Percentiles rank a stretch among this genome's conserved stretches.
These are phyloP conservation scores for Parathielavia hyrcaniae DNA, from an alignment of 495 filamentous ascomycete genomes.

Conservation along the genomic window DNA sequence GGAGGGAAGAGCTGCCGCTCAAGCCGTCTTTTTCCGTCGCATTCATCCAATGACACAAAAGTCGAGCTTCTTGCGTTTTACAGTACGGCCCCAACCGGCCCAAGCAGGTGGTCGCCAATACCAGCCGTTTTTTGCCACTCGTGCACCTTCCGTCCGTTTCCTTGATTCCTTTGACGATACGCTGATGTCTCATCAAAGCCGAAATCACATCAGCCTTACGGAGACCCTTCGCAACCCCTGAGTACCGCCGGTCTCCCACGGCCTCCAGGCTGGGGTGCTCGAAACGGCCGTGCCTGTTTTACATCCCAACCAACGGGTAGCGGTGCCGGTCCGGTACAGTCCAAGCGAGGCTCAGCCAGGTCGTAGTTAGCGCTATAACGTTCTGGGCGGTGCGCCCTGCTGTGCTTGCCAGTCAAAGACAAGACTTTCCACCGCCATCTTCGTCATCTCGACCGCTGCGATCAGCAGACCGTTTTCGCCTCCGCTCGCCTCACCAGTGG, in stretches of 20 bases:
- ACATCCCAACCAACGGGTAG: constrained; percentile 15
- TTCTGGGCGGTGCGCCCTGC: not conserved
- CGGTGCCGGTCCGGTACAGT: not conserved
- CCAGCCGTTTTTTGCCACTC: constrained; percentile 5
- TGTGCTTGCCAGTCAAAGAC: constrained; percentile 6
- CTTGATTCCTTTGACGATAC: constrained; percentile 1
- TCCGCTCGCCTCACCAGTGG: constrained; percentile 1
- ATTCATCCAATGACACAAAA: constrained; percentile 3
- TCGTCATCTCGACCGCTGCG: constrained; percentile 16
- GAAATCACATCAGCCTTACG: not conserved
- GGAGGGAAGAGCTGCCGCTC: not conserved
- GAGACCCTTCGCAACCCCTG: not conserved
- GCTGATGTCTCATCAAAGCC: constrained; percentile 16
- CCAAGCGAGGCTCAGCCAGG: not conserved
- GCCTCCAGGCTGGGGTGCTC: not conserved
- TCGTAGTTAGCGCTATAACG: constrained; percentile 2
- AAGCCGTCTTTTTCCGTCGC: not conserved
- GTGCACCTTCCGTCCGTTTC: not conserved
- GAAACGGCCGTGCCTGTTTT: constrained; percentile 15
- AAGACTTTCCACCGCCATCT: constrained; percentile 15
- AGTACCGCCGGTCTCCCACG: no score
- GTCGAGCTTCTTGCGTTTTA: not conserved
- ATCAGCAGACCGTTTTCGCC: constrained; percentile 21
- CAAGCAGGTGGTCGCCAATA: no score
- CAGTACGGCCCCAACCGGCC: no score